Conservation (phyloP, 495 filamentous ascomycete species). For the Letharia lupina region DNA sequence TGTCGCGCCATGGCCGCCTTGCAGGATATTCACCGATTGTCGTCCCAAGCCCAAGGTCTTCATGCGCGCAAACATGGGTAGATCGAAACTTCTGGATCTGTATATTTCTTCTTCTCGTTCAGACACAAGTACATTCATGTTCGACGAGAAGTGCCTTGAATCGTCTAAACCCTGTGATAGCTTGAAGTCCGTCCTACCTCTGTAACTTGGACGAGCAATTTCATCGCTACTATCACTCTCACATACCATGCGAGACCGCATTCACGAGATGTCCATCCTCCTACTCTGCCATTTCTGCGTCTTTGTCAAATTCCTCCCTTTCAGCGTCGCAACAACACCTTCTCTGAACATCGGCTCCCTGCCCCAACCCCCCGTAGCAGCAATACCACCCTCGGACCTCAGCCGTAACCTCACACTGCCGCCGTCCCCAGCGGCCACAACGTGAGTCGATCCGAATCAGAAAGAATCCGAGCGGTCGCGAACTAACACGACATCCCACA, state of each 20-base stretch:
- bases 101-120: background rate
- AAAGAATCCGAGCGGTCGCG: background rate
- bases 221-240: background rate
- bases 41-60: background rate
- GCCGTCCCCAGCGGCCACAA: background rate
- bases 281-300: background rate
- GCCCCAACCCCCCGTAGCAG: background rate
- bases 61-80: background rate
- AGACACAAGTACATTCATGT: background rate
- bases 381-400: background rate
- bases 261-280: background rate
- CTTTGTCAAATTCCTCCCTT: background rate
- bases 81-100: background rate
- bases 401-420: background rate
- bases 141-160: background rate
- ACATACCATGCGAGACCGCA: background rate
- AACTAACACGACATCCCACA: background rate
- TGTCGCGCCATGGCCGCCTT: background rate
- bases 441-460: background rate
- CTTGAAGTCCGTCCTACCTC: background rate
- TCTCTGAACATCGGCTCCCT: background rate
- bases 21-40: background rate
- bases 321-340: background rate
- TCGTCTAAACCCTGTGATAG: background rate
- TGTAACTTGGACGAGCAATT: background rate